A percentile compares a stretch with the other conserved stretches of the same genome.
Conservation (phyloP, 345 rosid species). For the Euphorbia pulcherrima region DNA sequence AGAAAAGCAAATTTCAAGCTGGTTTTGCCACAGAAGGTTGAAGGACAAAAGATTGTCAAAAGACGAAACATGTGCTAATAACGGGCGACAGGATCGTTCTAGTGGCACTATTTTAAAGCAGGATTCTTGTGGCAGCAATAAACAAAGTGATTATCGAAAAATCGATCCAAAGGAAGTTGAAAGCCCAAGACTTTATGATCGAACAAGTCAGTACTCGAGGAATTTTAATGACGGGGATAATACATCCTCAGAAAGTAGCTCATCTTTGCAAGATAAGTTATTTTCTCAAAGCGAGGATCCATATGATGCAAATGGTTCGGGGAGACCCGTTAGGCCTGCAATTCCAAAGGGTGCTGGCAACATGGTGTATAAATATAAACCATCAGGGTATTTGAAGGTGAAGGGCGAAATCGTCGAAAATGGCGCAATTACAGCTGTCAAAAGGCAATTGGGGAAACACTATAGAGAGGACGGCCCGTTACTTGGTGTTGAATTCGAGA, state of each 20-base stretch:
- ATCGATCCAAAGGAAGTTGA: constrained; percentile 78
- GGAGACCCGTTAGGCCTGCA: constrained; percentile 25
- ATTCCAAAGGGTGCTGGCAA: constrained; percentile 35
- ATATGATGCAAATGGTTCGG: constrained; percentile 35
- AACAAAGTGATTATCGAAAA: constrained; percentile 58
- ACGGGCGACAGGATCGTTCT: constrained; percentile 75
- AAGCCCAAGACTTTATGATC: constrained; percentile 59
- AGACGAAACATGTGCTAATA: constrained; percentile 49
- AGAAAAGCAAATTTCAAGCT: constrained; percentile 89
- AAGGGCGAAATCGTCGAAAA: constrained; percentile 65
- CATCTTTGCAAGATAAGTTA: constrained; percentile 51
- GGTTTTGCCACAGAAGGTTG: constrained; percentile 97
- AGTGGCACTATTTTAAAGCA: constrained; percentile 67
- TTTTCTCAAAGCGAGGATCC: constrained; percentile 39
- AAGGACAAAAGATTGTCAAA: constrained; percentile 65
- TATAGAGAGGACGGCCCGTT: constrained; percentile 81
- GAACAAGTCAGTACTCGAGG: constrained; percentile 30
- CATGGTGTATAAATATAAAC: constrained; percentile 56
- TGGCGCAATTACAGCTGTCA: constrained; percentile 72
- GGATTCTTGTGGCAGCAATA: constrained; percentile 96
- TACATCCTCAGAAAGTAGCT: constrained; percentile 71
- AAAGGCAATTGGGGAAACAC: constrained; percentile 75
- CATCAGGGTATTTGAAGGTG: constrained; percentile 81
- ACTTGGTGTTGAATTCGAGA: constrained; percentile 66
- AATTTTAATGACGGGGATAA: constrained; percentile 48